phyloP scores from a whole-genome alignment of 352 stramenopile species.

The Phytopythium ostracodes region DNA sequence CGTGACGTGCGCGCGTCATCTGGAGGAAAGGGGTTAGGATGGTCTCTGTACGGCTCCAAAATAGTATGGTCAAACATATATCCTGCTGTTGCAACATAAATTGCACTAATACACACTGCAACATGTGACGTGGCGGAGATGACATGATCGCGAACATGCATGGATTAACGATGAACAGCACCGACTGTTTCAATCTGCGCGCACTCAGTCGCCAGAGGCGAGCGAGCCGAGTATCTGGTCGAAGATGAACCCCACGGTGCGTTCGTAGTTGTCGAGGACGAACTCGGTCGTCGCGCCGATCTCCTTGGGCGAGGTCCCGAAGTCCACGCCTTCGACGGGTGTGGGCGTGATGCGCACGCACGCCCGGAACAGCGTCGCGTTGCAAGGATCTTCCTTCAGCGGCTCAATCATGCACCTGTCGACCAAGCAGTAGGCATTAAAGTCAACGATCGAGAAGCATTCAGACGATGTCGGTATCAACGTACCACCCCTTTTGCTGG shows the following conservation, averaged over 20 bases:
- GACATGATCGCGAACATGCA: too few species aligned
- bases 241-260: slow-evolving; percentile 31
- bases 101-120: too few species aligned
- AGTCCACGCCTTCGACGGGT: slow-evolving; percentile 15
- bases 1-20: slow-evolving; percentile 6
- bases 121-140: too few species aligned
- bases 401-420: slow-evolving; percentile 47
- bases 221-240: slow-evolving; percentile 28
- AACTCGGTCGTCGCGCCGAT: slow-evolving; percentile 34
- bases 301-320: slow-evolving; percentile 24
- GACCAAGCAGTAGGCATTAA: not conserved
- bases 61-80: too few species aligned
- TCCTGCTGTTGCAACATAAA: too few species aligned
- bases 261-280: slow-evolving; percentile 34
- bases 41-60: too few species aligned
- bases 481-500: slow-evolving; percentile 49
- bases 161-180: too few species aligned
- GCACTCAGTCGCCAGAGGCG: not conserved
- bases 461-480: not conserved
- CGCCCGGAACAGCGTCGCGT: slow-evolving; percentile 39
- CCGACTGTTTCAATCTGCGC: not conserved
- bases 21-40: not conserved
- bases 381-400: slow-evolving; percentile 24
- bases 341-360: slow-evolving; percentile 43
- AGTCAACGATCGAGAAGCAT: not conserved